These are phyloP conservation scores for Leishmania turanica DNA, from an alignment of 208 protist genomes.

Conservation along the genomic window DNA sequence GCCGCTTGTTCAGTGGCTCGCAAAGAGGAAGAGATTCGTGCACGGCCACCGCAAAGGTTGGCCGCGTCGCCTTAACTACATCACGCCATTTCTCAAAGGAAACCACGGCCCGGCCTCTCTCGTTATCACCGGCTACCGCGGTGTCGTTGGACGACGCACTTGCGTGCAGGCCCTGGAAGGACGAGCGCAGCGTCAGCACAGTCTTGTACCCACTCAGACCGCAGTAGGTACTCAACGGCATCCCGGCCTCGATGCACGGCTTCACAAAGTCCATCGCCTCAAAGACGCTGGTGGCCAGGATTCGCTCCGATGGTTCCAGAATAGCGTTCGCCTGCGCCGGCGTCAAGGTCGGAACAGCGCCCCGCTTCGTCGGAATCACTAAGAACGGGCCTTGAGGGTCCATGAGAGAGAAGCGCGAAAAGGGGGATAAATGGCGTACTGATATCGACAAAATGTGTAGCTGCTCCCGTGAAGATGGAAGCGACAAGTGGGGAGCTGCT, in stretches of 20 bases:
- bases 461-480: not conserved
- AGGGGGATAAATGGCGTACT: too few relatives aligned
- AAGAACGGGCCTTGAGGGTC: constrained; percentile 40
- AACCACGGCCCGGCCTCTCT: constrained; percentile 63
- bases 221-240: constrained; percentile 58
- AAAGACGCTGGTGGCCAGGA: constrained; percentile 68
- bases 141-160: constrained; percentile 56
- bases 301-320: constrained; percentile 56
- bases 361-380: constrained; percentile 60
- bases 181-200: constrained; percentile 62
- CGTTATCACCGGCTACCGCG: constrained; percentile 57
- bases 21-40: constrained; percentile 60
- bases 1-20: constrained; percentile 44
- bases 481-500: not conserved
- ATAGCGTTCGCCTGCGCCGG: constrained; percentile 62
- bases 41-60: constrained; percentile 47
- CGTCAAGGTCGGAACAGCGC: constrained; percentile 69
- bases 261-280: constrained; percentile 64
- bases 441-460: not conserved
- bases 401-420: constrained; percentile 12
- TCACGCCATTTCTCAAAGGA: constrained; percentile 55
- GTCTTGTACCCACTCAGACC: constrained; percentile 58
- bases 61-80: constrained; percentile 50
- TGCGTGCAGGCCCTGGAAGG: constrained; percentile 65
- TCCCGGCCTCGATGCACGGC: constrained; percentile 40